These are phyloP conservation scores for Psilocybe tampanensis DNA, from an alignment of 768 basidiomycete genomes.

Conservation along the genomic window DNA sequence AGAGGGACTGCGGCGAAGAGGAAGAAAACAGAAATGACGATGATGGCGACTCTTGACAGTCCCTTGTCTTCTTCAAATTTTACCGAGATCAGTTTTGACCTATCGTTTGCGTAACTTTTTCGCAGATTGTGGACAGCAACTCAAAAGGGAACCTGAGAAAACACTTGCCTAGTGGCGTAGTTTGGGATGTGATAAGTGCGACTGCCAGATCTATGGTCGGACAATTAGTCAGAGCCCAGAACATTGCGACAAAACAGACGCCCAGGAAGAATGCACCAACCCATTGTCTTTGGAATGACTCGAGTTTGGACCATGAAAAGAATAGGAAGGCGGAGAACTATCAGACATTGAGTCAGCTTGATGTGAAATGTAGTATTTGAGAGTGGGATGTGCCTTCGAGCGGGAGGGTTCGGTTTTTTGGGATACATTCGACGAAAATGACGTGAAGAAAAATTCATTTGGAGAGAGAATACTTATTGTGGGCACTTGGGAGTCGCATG, in stretches of 20 bases:
- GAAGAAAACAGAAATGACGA: slow-evolving; percentile 27
- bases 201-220: slow-evolving; percentile 30
- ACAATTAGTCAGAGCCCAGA: background rate
- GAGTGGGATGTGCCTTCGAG: slow-evolving; percentile 25
- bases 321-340: slow-evolving; percentile 31
- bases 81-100: slow-evolving; percentile 36
- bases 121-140: slow-evolving; percentile 5
- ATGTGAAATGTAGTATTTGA: slow-evolving; percentile 18
- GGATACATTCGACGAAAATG: slow-evolving; percentile 9
- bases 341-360: slow-evolving; percentile 23
- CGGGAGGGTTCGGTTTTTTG: slow-evolving; percentile 17
- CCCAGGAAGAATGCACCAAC: slow-evolving; percentile 24
- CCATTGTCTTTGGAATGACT: slow-evolving; percentile 42
- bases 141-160: background rate
- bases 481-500: slow-evolving; percentile 8
- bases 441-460: background rate
- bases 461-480: background rate
- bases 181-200: slow-evolving; percentile 43
- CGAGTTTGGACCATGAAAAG: slow-evolving; percentile 41
- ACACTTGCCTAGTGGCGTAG: slow-evolving; percentile 39
- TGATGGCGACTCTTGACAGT: slow-evolving; percentile 25
- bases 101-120: slow-evolving; percentile 39
- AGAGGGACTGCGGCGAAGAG: slow-evolving; percentile 28
- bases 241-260: background rate
- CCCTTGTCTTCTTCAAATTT: slow-evolving; percentile 36